Evolutionary conservation across 176 grass and related monocot species (phyloP), one percentile per base, ranked within the genome.

Genomic region (Triticum timopheevii): DNA sequence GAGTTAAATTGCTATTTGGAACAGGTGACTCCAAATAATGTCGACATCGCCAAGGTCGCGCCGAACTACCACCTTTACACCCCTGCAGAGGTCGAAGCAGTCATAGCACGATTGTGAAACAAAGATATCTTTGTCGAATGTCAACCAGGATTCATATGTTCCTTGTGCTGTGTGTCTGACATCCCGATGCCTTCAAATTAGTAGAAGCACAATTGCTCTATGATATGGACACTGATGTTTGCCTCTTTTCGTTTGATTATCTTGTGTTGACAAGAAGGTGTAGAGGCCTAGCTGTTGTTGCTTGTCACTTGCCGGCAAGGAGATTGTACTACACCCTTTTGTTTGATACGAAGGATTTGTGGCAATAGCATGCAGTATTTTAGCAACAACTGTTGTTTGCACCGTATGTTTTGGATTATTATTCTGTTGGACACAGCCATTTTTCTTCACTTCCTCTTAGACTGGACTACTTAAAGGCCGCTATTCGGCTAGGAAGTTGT

Each of bases 21-120:
- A 81, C 82, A 97, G 94, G 92, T 97, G 38, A 97, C 94, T 11
- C 86, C 92, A 25, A 92, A 94, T 90, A 97, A 97, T 11, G 90
- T 97, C 1, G 94, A 97, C 70, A 97, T 97, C 0, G 92, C 90
- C 1, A 97, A 78, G 94, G 94, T 94, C 13, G 77, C 87, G 12
- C 94, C 94, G 7, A 87, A 20, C 68, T 94, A 97, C 88, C 94
- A 97, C 84, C 85, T 97, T 34, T 97, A 97, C 83, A 88, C 90
- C 69, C 92, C 94, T 38, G 56, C 94, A 0, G 94, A 97, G 79
- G 94, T 97, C 0, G 94, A 94, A 85, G 90, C 90, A n/a, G 92
- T 94, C 61, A 97, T 97, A 16, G 76, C 85, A 19, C 86, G 92
- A 74, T 77, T 97, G 76, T 94, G 84, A 97, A 69, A 95, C 78